Conservation (phyloP, 2,329 filamentous ascomycete genomes). For the Sarocladium oryzae region DNA sequence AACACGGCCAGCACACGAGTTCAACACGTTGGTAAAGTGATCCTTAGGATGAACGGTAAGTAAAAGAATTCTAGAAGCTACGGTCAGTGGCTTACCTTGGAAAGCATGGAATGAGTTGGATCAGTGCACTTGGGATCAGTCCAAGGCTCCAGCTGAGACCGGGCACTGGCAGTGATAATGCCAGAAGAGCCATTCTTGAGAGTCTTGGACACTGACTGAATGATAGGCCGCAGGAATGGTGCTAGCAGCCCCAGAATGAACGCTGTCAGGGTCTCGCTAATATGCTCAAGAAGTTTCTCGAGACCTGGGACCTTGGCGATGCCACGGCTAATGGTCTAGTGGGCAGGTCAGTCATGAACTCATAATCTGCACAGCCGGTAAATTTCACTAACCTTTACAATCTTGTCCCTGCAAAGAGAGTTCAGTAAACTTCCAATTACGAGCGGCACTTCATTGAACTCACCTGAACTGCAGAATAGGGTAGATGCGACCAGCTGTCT, state of each 20-base stretch:
- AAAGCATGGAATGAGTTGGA: conserved; percentile 76
- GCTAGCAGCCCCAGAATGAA: conserved; percentile 88
- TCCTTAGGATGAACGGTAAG: conserved; percentile 32
- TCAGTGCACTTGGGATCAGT: conserved; percentile 68
- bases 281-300: conserved; percentile 84
- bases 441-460: background rate
- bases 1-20: conserved; percentile 68
- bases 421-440: no score
- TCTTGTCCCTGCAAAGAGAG: conserved; percentile 54
- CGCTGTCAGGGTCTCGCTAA: conserved; percentile 85
- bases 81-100: conserved; percentile 53
- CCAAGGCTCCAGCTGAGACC: conserved; percentile 76
- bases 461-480: conserved; percentile 82
- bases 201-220: conserved; percentile 75
- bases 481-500: conserved; percentile 77
- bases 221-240: conserved; percentile 87
- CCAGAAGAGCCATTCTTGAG: conserved; percentile 80
- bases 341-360: conserved; percentile 1
- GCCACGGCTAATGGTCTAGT: conserved; percentile 61
- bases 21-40: conserved; percentile 74
- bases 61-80: no score
- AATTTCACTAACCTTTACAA: conserved; percentile 68
- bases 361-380: no score
- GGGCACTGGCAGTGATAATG: conserved; percentile 59
- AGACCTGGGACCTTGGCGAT: conserved; percentile 91